phyloP scores from a whole-genome alignment of 2,329 filamentous ascomycete species.

The Tolypocladium inflatum region DNA sequence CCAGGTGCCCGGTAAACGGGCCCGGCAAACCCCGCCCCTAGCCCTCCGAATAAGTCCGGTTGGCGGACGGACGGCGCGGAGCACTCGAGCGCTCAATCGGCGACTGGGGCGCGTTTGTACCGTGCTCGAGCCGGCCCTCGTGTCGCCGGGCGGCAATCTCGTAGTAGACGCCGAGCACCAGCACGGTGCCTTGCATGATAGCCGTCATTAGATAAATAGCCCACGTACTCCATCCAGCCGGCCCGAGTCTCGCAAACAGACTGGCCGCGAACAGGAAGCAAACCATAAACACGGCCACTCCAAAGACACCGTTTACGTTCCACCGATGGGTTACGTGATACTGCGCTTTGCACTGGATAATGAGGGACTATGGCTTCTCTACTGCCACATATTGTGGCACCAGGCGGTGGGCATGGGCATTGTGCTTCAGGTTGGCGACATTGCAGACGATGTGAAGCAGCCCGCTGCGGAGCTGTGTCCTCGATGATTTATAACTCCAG shows the following conservation, averaged over 20 bases:
- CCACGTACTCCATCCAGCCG: slow-evolving; percentile 91
- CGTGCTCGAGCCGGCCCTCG: slow-evolving; percentile 11
- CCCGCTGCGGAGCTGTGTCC: neutral
- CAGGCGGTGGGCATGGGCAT: slow-evolving; percentile 22
- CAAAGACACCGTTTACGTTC: slow-evolving; percentile 21
- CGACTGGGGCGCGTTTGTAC: slow-evolving; percentile 16
- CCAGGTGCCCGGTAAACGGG: slow-evolving; percentile 41
- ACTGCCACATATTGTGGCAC: slow-evolving; percentile 27
- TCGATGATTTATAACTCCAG: too few species aligned
- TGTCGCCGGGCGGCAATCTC: slow-evolving; percentile 39
- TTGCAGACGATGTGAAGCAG: neutral
- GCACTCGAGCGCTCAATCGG: slow-evolving; percentile 15
- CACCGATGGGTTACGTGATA: slow-evolving; percentile 22
- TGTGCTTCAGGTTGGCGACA: slow-evolving; percentile 5
- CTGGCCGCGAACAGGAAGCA: slow-evolving; percentile 83
- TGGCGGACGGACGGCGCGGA: slow-evolving; percentile 26
- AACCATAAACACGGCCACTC: slow-evolving; percentile 10
- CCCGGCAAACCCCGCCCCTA: slow-evolving; percentile 41
- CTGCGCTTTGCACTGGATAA: slow-evolving; percentile 24
- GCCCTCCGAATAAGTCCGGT: slow-evolving; percentile 37
- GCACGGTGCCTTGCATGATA: slow-evolving; percentile 68
- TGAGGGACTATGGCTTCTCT: slow-evolving; percentile 26
- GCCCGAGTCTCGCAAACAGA: slow-evolving; percentile 68
- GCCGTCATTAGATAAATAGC: slow-evolving; percentile 84
- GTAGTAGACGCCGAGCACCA: slow-evolving; percentile 75